Percentiles rank a stretch among this genome's conserved stretches.
Conservation (phyloP, 129 eudicot genomes). For the Erigeron canadensis region DNA sequence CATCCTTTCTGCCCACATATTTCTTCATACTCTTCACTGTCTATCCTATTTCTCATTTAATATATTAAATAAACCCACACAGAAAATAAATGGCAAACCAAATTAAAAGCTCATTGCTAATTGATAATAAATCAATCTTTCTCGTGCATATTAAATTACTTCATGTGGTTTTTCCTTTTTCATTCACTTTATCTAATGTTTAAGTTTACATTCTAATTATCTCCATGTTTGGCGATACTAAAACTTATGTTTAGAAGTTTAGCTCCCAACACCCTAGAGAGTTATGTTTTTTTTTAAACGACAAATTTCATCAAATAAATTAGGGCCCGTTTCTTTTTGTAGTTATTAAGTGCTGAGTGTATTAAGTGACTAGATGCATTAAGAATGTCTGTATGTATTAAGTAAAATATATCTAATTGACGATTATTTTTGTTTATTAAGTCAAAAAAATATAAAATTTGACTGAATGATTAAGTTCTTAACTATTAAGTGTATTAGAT, state of each 20-base stretch:
- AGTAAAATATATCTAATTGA: no score
- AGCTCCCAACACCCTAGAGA: no score
- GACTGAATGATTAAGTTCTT: no score
- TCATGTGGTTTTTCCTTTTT: constrained; percentile 29
- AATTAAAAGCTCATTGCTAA: constrained; percentile 19
- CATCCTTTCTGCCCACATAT: constrained; percentile 44
- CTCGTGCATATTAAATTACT: constrained; percentile 37
- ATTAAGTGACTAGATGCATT: no score
- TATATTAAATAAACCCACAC: background rate
- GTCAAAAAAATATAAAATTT: no score
- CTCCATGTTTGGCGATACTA: background rate
- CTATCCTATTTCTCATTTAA: constrained; percentile 15
- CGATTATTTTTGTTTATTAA: no score
- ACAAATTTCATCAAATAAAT: no score
- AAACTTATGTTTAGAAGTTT: constrained; percentile 1
- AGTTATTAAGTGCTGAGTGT: no score
- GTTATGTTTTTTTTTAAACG: no score
- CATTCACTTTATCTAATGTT: constrained; percentile 11
- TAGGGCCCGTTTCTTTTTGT: no score
- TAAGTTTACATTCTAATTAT: constrained; percentile 1
- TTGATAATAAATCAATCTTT: constrained; percentile 20
- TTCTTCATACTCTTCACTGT: constrained; percentile 27
- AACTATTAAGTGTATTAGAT: no score
- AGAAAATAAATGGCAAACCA: constrained; percentile 11
- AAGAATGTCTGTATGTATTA: no score